These are phyloP conservation scores for Eucalyptus sp. DNA, from an alignment of 345 rosid genomes.

Conservation along the genomic window DNA sequence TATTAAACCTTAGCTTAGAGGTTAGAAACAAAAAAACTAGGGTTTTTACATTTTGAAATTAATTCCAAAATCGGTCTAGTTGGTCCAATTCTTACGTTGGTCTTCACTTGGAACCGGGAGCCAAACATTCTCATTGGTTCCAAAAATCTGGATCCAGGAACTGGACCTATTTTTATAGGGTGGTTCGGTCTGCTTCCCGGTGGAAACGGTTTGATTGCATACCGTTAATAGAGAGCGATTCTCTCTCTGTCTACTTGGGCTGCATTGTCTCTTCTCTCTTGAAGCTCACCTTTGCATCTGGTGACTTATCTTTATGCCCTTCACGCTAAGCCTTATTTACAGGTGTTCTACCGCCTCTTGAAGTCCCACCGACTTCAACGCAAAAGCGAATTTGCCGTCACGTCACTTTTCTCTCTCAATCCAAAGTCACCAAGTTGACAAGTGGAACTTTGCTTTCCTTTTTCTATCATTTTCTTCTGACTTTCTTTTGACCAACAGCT, in stretches of 20 bases:
- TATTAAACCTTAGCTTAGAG: neutral
- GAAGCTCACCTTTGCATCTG: neutral
- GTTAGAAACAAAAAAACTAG: rapidly evolving
- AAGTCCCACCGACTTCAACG: neutral
- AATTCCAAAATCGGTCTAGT: rapidly evolving
- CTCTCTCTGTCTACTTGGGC: neutral
- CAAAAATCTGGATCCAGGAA: too few relatives aligned
- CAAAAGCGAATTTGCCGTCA: neutral
- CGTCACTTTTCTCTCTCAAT: neutral
- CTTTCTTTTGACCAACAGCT: neutral
- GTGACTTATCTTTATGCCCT: neutral
- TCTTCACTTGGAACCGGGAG: rapidly evolving
- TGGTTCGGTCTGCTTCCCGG: too few relatives aligned
- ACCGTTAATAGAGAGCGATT: too few relatives aligned
- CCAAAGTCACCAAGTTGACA: neutral
- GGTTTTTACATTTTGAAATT: rapidly evolving
- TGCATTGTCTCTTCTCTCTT: neutral
- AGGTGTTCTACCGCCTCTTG: neutral
- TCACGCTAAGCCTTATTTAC: neutral
- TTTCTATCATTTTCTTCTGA: neutral
- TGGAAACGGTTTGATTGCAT: too few relatives aligned
- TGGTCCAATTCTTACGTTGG: rapidly evolving
- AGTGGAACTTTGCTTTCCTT: neutral
- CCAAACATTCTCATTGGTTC: too few relatives aligned
- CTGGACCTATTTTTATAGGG: too few relatives aligned